phyloP scores from a whole-genome alignment of 1,284 basidiomycete genomes.

The Melampsora americana region DNA sequence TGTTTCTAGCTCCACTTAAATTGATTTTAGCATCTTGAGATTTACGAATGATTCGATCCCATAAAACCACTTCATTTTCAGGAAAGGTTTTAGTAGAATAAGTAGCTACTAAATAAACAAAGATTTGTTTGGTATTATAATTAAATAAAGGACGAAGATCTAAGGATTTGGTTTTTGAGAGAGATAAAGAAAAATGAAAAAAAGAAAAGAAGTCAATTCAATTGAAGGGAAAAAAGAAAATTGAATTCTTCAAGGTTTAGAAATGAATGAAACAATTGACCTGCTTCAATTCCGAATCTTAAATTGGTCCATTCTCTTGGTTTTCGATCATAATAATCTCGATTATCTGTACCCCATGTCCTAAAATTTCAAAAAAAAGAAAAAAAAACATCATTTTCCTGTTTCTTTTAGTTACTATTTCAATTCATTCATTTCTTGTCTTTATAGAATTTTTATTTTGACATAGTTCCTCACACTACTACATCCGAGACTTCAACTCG shows the following conservation, averaged over 20 bases:
- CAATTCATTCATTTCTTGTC: neutral
- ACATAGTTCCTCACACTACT: conserved; percentile 20
- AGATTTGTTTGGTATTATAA: conserved; percentile 93
- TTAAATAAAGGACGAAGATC: conserved; percentile 77
- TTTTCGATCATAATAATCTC: conserved; percentile 37
- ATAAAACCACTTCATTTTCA: conserved; percentile 77
- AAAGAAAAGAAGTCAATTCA: neutral
- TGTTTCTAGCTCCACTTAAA: conserved; percentile 66
- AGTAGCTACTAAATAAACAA: conserved; percentile 75
- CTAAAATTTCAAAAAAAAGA: neutral
- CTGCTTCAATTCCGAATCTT: conserved; percentile 30
- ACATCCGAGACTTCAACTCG: conserved; percentile 39
- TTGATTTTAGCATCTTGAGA: conserved; percentile 71
- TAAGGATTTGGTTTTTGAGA: conserved; percentile 49
- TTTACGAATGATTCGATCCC: conserved; percentile 80
- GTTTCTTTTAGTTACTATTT: neutral
- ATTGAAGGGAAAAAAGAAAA: neutral
- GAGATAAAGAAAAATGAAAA: conserved; percentile 8
- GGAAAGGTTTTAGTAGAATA: conserved; percentile 68
- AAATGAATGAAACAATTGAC: neutral
- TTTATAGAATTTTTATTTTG: neutral
- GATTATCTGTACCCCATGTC: conserved; percentile 33
- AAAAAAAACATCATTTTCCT: neutral
- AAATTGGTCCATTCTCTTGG: conserved; percentile 39
- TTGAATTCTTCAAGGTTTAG: no score